Conservation (phyloP, 306 rosid genomes). For the Inga laurina region DNA sequence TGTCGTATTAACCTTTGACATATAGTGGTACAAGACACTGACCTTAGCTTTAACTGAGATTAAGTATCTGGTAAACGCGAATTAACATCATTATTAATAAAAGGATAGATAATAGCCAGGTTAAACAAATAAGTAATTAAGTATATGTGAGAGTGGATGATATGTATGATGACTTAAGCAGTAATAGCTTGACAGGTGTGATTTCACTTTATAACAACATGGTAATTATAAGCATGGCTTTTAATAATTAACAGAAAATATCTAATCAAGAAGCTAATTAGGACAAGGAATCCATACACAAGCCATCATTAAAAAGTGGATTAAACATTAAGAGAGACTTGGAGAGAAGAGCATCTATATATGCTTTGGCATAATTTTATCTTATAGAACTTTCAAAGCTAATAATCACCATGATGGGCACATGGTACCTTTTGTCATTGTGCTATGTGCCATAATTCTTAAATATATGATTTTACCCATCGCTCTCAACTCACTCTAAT, state of each 20-base stretch:
- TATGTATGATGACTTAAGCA: conserved; percentile 11
- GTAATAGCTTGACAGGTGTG: conserved; percentile 31
- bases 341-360: neutral
- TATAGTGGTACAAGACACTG: neutral
- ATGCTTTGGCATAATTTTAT: conserved; percentile 25
- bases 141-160: neutral
- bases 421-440: conserved; percentile 38
- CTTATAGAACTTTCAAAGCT: conserved; percentile 33
- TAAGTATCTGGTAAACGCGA: neutral
- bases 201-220: conserved; percentile 19
- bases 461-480: neutral
- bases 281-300: conserved; percentile 20
- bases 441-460: conserved; percentile 18
- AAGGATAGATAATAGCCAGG: neutral
- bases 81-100: neutral
- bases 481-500: conserved; percentile 19
- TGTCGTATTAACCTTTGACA: neutral
- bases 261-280: conserved; percentile 37
- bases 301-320: conserved; percentile 31
- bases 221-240: conserved; percentile 25
- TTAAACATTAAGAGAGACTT: conserved; percentile 17
- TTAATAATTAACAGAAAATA: conserved; percentile 22
- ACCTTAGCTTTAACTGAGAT: neutral
- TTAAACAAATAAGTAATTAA: neutral
- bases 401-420: conserved; percentile 43